Conservation (phyloP, 768 basidiomycete species). For the Hericium coralloides region DNA sequence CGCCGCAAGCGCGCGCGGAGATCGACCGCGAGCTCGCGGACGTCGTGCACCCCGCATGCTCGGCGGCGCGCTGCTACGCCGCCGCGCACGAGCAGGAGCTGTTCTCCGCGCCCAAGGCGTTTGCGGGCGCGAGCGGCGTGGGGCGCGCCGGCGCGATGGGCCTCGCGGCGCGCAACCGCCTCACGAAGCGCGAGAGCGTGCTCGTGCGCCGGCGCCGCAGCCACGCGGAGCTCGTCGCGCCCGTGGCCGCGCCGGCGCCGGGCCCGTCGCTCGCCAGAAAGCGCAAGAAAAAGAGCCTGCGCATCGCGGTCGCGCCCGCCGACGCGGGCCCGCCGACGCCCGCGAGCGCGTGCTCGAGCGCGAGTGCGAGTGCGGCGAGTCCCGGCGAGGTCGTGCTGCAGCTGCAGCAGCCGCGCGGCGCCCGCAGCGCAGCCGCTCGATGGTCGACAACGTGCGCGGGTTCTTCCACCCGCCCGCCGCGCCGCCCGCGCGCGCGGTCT, state of each 20-base stretch:
- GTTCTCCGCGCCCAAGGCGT: slow-evolving; percentile 36
- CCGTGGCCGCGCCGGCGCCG: not conserved
- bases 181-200: slow-evolving; percentile 63
- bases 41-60: slow-evolving; percentile 67
- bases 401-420: slow-evolving; percentile 9
- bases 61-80: slow-evolving; percentile 60
- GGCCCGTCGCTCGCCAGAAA: not conserved
- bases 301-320: not conserved
- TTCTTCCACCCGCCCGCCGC: slow-evolving; percentile 30
- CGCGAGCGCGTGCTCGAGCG: slow-evolving; percentile 10
- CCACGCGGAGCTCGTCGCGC: slow-evolving; percentile 18
- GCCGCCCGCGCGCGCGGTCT: slow-evolving; percentile 12
- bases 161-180: slow-evolving; percentile 43
- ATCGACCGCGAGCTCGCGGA: slow-evolving; percentile 77
- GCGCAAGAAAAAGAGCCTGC: not conserved
- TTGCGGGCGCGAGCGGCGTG: slow-evolving; percentile 19
- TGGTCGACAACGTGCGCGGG: slow-evolving; percentile 54
- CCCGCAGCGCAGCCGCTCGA: slow-evolving; percentile 37
- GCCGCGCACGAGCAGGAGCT: slow-evolving; percentile 54
- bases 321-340: slow-evolving; percentile 4
- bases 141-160: slow-evolving; percentile 49
- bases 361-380: slow-evolving; percentile 3
- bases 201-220: slow-evolving; percentile 54
- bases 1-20: slow-evolving; percentile 52
- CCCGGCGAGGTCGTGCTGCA: not conserved